Base-by-base conservation (phyloP, 2,329 filamentous ascomycete species). In the Spiromastix sp. region DNA sequence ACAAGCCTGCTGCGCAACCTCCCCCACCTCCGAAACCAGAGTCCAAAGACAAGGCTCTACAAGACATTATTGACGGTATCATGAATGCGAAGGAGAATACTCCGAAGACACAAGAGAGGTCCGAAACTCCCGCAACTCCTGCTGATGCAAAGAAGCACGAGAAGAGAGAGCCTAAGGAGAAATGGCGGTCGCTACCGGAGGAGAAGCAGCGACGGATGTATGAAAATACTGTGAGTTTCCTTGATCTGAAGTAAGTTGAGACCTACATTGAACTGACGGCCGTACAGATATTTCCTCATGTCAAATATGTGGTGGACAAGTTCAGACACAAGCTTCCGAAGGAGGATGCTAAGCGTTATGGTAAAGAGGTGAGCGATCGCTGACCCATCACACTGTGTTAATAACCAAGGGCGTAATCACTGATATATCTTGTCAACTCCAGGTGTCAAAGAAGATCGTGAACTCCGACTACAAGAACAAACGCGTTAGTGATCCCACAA, bases 131-230 rank as follows among this genome's bases (percentile, higher is more conserved):
- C 0, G 74, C 74, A 10, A 85, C 82, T 1, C 79, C 82, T 1
- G 74, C 78, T 40, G 68, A 74, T 8, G 64, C 67, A 3, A 72
- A 71, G 1, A 68, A 71, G 4, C 72, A 80, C 18, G 59, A 60
- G 21, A 59, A 55, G 43, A 63, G 57, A 41, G 56, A 57, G 41
- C 49, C 50, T 6, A 54, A 61, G 15, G 67, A 68, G 28, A 68
- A 69, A 31, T 68, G 67, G 47, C 70, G 66, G 50, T 68, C 61
- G 34, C 64, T 65, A 40, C 57, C 60, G 36, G 56, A 68, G 46
- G 87, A 95, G 45, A 95, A 95, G 61, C 85, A 91, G 60, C 93
- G 86, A 74, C 94, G 85, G 64, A 70, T 94, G 2, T 96, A 95
- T 50, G 87, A 95, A 58, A 87, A 87, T 53, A 93, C 86, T 34